Percentiles rank a stretch among this genome's conserved stretches.
phyloP scores from a whole-genome alignment of 257 asterid genomes.

The Jacaranda copaia region DNA sequence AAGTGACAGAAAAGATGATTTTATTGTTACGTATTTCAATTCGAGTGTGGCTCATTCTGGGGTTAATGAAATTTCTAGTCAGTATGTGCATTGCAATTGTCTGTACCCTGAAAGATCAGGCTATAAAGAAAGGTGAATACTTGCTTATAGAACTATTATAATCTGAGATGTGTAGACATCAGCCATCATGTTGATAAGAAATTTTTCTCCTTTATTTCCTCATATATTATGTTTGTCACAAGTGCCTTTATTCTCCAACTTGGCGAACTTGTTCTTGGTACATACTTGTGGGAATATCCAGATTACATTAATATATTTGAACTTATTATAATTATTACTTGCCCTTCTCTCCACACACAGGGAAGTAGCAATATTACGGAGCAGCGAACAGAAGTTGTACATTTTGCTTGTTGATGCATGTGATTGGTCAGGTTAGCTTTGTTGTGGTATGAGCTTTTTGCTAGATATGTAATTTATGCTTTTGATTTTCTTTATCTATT shows the following conservation, averaged over 20 bases:
- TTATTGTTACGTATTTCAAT: conserved; percentile 46
- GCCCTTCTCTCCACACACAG: conserved; percentile 38
- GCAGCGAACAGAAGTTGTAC: conserved; percentile 49
- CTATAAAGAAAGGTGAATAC: conserved; percentile 58
- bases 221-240: not conserved
- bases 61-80: conserved; percentile 49
- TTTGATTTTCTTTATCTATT: conserved; percentile 24
- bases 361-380: conserved; percentile 48
- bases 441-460: conserved; percentile 65
- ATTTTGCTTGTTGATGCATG: conserved; percentile 46
- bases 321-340: not conserved
- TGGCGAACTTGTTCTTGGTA: not conserved
- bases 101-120: conserved; percentile 49
- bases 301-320: conserved; percentile 9
- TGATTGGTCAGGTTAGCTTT: conserved; percentile 74
- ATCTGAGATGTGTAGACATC: conserved; percentile 1
- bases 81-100: conserved; percentile 48
- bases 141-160: conserved; percentile 9
- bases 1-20: conserved; percentile 33
- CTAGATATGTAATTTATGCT: conserved; percentile 32
- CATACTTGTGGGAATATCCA: not conserved
- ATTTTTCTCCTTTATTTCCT: not conserved
- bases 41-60: conserved; percentile 50
- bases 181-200: not conserved
- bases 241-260: conserved; percentile 9